Evolutionary conservation across 306 rosid species (phyloP), one percentile per base, ranked within the genome.

Genomic region (Biancaea sappan): DNA sequence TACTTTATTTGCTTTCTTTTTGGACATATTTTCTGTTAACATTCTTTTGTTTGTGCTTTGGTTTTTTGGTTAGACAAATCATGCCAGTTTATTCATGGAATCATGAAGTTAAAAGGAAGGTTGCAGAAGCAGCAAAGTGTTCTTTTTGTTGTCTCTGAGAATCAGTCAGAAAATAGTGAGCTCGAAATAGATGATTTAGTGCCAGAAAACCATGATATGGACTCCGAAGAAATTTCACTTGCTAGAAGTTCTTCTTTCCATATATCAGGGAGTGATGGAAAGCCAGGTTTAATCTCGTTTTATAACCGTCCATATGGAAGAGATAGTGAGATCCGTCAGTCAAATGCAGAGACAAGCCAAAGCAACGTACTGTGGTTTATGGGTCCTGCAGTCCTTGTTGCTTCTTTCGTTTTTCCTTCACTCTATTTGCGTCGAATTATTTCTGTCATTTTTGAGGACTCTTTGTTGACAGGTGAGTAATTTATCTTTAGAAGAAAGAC

Each of bases 351-450:
- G 40, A 80, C 77, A 82, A 83, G 79, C 64, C 91, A 74, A 51
- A 84, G 82, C 85, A 87, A 71, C 84, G 64, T 90, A 57, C 80
- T 94, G 43, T 94, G 99, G 97, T 85, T 92, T 71, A 31, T 84
- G 8, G 97, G 97, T 66, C 99, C 99, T 32, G 85, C 96, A 21
- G 84, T 94, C 67, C 97, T 94, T 18, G 96, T 94, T 59, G 91
- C 97, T 66, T 94, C 99, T 58, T 94, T 94, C 86, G 83, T 94
- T 78, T 90, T 92, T 77, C 99, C 99, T 25, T 92, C 99, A 1
- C 95, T 94, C 19, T 92, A 94, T 83, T 69, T 94, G 76, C 96
- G 97, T 41, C 86, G 82, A 88, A 66, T 90, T 43, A 89, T 94
- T 21, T 90, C 95, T 59, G 75, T 84, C 66, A 52, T 94, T 76